Evolutionary conservation across 2,329 filamentous ascomycete species (phyloP).

Genomic region (Penicillium sp.): DNA sequence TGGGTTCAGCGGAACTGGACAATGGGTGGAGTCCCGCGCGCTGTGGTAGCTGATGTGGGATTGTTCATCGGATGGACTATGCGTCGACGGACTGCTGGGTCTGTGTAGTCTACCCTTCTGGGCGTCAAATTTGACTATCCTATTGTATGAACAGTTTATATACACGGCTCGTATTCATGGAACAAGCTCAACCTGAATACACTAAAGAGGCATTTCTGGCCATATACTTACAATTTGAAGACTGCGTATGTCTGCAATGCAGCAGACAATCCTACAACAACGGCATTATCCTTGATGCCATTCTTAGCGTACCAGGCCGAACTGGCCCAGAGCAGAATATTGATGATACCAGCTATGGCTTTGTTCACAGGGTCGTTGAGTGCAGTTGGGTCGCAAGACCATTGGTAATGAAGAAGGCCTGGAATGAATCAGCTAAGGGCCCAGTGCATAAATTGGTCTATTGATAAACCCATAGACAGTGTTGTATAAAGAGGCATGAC

Average conservation of each 20-base stretch:
- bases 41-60: conserved; percentile 41
- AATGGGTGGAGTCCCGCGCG: conserved; percentile 37
- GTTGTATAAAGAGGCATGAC: neutral
- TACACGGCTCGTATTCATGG: neutral
- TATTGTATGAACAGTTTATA: too few relatives aligned
- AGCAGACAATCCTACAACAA: conserved; percentile 22
- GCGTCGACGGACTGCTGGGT: neutral
- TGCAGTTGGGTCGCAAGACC: conserved; percentile 20
- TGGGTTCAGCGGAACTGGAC: conserved; percentile 40
- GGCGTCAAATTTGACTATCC: too few relatives aligned
- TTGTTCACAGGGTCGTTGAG: conserved; percentile 31
- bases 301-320: conserved; percentile 31
- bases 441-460: too few relatives aligned
- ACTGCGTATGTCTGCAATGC: conserved; percentile 26
- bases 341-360: conserved; percentile 28
- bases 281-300: conserved; percentile 25
- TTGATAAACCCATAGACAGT: neutral
- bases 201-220: neutral
- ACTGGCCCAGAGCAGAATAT: conserved; percentile 28
- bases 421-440: neutral
- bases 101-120: neutral
- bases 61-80: conserved; percentile 37
- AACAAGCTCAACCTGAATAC: neutral
- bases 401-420: conserved; percentile 31
- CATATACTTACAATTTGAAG: neutral